Conservation (phyloP, 768 basidiomycete species). For the Lactarius psammicola region DNA sequence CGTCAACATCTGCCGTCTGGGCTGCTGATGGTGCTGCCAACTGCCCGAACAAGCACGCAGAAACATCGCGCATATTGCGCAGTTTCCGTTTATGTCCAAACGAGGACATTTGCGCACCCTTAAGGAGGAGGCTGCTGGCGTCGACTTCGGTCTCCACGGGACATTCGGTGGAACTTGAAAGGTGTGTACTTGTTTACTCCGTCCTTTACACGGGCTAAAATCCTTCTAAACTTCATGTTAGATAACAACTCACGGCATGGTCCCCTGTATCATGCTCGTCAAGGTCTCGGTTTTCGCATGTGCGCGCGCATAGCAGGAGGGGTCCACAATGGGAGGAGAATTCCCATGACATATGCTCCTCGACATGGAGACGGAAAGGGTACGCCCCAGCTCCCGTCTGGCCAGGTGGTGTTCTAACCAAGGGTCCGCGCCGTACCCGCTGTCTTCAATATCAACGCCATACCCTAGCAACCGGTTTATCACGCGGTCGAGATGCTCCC, state of each 20-base stretch:
- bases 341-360: neutral
- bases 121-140: too few species aligned
- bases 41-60: too few species aligned
- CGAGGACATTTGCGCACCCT: too few species aligned
- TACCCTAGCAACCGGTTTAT: neutral
- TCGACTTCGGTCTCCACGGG: too few species aligned
- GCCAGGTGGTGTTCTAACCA: neutral
- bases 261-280: neutral
- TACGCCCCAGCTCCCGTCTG: neutral
- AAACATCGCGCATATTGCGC: too few species aligned
- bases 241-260: neutral
- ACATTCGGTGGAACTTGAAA: too few species aligned
- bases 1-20: too few species aligned
- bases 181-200: neutral
- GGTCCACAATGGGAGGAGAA: neutral
- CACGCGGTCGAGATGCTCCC: neutral
- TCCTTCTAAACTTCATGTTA: neutral
- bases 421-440: neutral
- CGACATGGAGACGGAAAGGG: neutral
- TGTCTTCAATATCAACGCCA: neutral
- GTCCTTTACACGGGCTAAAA: neutral
- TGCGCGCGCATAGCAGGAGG: neutral
- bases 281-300: neutral
- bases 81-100: too few species aligned
- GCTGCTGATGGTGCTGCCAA: too few species aligned